Base-by-base conservation (phyloP, 192 early-diverging fungal genomes). In the Coemansia sp. region DNA sequence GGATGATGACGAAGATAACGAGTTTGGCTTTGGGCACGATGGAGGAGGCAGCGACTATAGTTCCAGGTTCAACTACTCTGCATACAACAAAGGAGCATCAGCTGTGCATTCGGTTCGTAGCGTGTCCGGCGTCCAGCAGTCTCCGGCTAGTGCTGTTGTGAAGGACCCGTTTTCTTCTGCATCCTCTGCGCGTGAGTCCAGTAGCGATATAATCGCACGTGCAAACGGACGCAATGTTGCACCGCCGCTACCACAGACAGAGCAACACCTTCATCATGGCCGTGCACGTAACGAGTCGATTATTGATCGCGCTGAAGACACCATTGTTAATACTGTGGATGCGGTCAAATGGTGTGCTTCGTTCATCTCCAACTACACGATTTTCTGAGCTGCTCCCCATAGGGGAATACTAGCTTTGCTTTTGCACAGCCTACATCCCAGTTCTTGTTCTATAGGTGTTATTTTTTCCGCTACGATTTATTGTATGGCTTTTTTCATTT, bases 301-400 rank as follows among this genome's bases (percentile, higher is more conserved):
- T 18, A 76, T 82, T 33, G 80, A 82, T 51, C 71, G 74, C 23
- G 80, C 80, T 1, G 80, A 82, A 31, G 80, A 82, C 35, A 82
- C 75, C 4, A 74, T 82, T 28, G 75, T 82, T 46, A 82, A 82
- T 59, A 82, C 80, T 2, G 80, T 82, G 8, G 80, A 82, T 71
- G 80, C 80, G 6, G 75, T 82, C 39, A 82, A 82, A 40, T 82
- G 80, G 80, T 82, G 80, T 48, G 80, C 80, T 7, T 82, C 80
- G 58, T 82, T 82, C 64, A 82, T 82, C 33, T 72, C 75, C 9
- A 82, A 82, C 59, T 82, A 82, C 67, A 82, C 80, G 12, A 74
- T 82, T 20, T 82, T 82, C 62, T 82, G 46, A 61, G 26, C 28
- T 45, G 16, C 43, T 18, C 43, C n/a, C n/a, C 43, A 45, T 40